Evolutionary conservation across 768 basidiomycete species (phyloP), one percentile per base, ranked within the genome.

Genomic region (Boletus rubescentipes): DNA sequence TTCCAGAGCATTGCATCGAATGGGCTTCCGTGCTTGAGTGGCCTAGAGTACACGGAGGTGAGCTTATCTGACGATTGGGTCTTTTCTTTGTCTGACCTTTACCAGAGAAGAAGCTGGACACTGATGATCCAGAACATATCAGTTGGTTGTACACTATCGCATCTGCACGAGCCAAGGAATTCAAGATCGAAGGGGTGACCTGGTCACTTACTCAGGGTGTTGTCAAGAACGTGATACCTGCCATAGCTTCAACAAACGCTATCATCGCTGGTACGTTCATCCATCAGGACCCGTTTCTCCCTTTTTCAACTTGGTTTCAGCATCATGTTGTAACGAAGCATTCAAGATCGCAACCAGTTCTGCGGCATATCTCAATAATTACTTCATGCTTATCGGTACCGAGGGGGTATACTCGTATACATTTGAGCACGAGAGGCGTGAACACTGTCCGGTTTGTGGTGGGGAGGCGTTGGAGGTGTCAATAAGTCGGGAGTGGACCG

Each of bases 21-120:
- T 99, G 97, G 97, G 97, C 97, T 0, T 95, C 92, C 37, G 97
- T 98, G 11, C 78, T 99, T 20, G 95, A 99, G 71, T 99, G 97
- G 97, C 96, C 97, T n/a, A 83, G 85, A 44, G 85, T 93, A 2
- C 86, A 90, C 57, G 90, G 89, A 69, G 92, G 95, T 94, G 49
- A 57, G 77, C 41, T 47, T 35, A 12, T 18, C 23, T 15, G 41
- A 18, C 6, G 2, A 34, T 50, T 1, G 9, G 21, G 3, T 10
- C 11, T 16, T 38, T 48, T 15, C 29, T 21, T 32, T 42, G 23
- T 34, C 51, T 58, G 47, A 65, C 3, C 29, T 40, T 26, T 36
- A 16, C 48, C 37, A 60, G 96, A 96, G 65, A 91, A 93, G 77
- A 98, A 96, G 72, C 77, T 98, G 65, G 97, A 99, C 72, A 98